phyloP scores from a whole-genome alignment of 345 rosid genomes.

The Eucalyptus melliodora region DNA sequence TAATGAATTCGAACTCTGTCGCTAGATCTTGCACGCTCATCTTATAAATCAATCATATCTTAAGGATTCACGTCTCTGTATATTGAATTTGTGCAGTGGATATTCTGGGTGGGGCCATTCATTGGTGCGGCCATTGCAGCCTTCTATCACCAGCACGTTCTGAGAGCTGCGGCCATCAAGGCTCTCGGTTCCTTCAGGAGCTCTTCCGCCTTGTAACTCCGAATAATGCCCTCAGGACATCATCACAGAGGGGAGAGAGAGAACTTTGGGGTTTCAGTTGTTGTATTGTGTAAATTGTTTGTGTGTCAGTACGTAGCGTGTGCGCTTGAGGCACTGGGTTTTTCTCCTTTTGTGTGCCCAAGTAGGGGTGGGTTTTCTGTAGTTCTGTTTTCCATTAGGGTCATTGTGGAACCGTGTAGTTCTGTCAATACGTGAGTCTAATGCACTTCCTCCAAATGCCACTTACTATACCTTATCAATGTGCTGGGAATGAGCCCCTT shows the following conservation, averaged over 20 bases:
- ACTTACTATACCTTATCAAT: background rate
- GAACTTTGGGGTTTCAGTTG: background rate
- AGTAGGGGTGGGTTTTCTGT: background rate
- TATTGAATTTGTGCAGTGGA: slow-evolving; percentile 29
- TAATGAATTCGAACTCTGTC: background rate
- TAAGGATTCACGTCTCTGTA: background rate
- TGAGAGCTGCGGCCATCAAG: slow-evolving; percentile 41
- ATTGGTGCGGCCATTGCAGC: slow-evolving; percentile 57
- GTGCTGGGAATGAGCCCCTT: background rate
- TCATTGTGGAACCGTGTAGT: background rate
- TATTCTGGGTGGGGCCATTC: slow-evolving; percentile 75
- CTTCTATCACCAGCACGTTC: slow-evolving; percentile 40
- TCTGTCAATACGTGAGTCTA: background rate
- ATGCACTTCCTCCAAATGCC: background rate
- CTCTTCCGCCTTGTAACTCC: slow-evolving; percentile 14
- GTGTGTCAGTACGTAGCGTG: background rate
- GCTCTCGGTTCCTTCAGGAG: slow-evolving; percentile 52
- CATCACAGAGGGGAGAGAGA: background rate
- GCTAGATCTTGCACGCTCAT: background rate
- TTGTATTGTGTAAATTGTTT: background rate
- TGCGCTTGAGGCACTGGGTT: background rate
- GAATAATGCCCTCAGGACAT: background rate
- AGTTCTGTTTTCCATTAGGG: background rate
- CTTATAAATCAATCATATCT: background rate
- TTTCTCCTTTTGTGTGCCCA: background rate